Conservation (phyloP, 2,329 filamentous ascomycete genomes). For the Penicillium concentricum region DNA sequence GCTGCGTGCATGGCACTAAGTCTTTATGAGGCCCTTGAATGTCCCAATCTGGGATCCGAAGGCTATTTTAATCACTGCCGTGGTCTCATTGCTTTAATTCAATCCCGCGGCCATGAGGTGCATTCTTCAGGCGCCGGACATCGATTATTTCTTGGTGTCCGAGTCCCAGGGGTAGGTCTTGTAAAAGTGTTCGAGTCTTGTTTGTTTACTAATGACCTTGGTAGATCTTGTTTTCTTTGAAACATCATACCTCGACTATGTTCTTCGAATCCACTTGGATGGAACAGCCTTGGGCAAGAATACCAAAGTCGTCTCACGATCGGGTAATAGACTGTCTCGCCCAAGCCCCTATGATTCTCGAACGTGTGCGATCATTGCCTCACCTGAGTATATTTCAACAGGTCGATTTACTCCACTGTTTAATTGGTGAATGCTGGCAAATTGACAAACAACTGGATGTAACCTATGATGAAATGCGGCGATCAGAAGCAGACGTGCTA, state of each 20-base stretch:
- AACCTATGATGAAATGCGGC: background rate
- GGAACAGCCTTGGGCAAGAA: constrained; percentile 28
- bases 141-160: constrained; percentile 33
- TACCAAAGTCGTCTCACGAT: constrained; percentile 27
- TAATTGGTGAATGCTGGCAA: background rate
- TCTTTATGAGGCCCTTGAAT: constrained; percentile 39
- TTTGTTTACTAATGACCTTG: background rate
- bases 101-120: constrained; percentile 33
- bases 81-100: constrained; percentile 33
- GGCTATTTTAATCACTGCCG: constrained; percentile 35
- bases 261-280: constrained; percentile 28
- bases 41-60: constrained; percentile 29
- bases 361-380: constrained; percentile 13
- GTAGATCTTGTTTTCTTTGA: background rate
- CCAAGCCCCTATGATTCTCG: constrained; percentile 25
- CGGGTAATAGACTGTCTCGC: constrained; percentile 33
- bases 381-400: background rate
- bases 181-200: background rate
- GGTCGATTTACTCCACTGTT: background rate
- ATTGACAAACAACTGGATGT: background rate
- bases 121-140: constrained; percentile 34
- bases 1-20: constrained; percentile 38
- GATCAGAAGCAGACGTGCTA: background rate
- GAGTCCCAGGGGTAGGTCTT: constrained; percentile 11
- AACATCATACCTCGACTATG: background rate